Base-by-base conservation (phyloP, 805 yeast genomes). In the Metschnikowia lochheadii region DNA sequence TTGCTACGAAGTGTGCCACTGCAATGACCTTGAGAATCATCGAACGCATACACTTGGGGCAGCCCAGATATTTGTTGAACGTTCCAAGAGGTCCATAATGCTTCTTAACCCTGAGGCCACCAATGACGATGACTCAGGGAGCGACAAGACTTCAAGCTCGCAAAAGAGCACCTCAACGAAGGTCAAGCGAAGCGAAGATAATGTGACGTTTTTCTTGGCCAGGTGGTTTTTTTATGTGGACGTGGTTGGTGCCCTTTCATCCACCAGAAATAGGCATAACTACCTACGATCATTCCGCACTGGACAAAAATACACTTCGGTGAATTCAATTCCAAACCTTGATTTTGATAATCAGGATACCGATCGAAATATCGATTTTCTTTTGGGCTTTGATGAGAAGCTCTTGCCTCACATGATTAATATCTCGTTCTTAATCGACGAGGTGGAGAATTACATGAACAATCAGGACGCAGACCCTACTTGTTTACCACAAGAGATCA, bases 161-260 rank as follows among this genome's bases (percentile, higher is more conserved):
- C 37, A 23, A 10, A 20, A 40, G 11, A 20, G 47, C 32, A 20
- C 13, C 13, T 29, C 46, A 3, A 15, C 39, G 5, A 8, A 36
- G 8, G 36, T 65, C 2, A 56, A 61, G 7, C 44, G 52, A 18
- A 49, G 50, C 26, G 76, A 72, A 46, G 58, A 69, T 44, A 76
- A 76, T 53, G 69, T 80, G 13, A 65, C 80, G 0, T 81, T 69
- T 53, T 86, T 86, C 56, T 67, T 86, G 41, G 70, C 78, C 55
- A 66, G 90, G 46, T 84, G 89, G 88, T 85, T 82, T 61, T 83
- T 82, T 0, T 86, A 83, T 59, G 67, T 83, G 33, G 89, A 84
- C 58, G 79, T 84, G 2, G 70, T 85, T 18, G 85, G 88, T 0
- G 76, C 81, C 0, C 67, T 86, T 21, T 79, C 87, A 1, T 76